These are phyloP conservation scores for Testicularia cyperi DNA, from an alignment of 1,284 basidiomycete genomes.

Conservation along the genomic window DNA sequence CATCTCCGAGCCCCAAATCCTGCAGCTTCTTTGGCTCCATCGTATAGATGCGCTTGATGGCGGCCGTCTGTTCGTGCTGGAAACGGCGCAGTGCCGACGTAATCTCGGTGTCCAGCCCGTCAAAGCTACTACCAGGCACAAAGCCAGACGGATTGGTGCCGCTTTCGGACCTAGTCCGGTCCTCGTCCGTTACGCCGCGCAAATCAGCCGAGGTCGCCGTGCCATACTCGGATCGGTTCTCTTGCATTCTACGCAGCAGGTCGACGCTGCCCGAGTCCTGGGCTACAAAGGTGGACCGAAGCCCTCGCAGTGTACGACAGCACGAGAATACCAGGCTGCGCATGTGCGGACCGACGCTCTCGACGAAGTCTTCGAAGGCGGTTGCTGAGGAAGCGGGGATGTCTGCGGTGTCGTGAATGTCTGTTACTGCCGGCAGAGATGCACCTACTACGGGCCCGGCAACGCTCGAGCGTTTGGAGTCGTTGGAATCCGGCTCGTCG, in stretches of 20 bases:
- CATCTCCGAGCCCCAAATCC: neutral
- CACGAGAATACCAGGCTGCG: slow-evolving; percentile 49
- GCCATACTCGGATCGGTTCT: too few species aligned
- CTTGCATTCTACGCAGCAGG: too few species aligned
- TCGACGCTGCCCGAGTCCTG: slow-evolving; percentile 6
- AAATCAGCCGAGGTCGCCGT: slow-evolving; percentile 20
- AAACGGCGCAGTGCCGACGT: slow-evolving; percentile 39
- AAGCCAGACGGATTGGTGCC: too few species aligned
- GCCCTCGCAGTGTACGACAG: slow-evolving; percentile 35
- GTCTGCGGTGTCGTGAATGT: too few species aligned
- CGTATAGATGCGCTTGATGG: slow-evolving; percentile 53
- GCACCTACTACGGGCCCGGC: neutral
- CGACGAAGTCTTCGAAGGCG: slow-evolving; percentile 46
- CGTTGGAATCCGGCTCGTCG: neutral
- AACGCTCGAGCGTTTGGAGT: neutral
- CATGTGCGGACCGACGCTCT: slow-evolving; percentile 54
- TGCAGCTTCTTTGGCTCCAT: slow-evolving; percentile 38
- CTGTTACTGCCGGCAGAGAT: too few species aligned
- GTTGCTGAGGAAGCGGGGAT: too few species aligned
- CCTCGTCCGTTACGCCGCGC: slow-evolving; percentile 6
- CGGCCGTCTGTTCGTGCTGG: slow-evolving; percentile 50
- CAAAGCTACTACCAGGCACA: slow-evolving; percentile 33
- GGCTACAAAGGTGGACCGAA: slow-evolving; percentile 34
- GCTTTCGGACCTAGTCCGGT: too few species aligned
- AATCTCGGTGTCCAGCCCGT: slow-evolving; percentile 34